A percentile compares a stretch with the other conserved stretches of the same genome.
phyloP scores from a whole-genome alignment of 2,329 filamentous ascomycete genomes.

The Mollisiaceae sp. region DNA sequence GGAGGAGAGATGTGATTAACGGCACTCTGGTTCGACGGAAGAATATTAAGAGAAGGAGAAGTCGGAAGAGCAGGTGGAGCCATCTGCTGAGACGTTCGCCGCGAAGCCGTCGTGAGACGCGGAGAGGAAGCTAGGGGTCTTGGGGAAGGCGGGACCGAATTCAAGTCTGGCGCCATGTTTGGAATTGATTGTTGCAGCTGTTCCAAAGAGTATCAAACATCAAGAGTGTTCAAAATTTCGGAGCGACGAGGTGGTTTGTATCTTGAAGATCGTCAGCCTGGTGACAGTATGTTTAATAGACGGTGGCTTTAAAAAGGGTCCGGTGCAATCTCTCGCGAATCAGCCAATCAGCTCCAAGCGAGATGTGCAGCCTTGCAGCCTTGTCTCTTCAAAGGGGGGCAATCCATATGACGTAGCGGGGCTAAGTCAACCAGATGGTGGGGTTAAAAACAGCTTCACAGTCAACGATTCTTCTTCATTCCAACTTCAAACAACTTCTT shows the following conservation, averaged over 20 bases:
- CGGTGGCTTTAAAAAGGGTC: background rate
- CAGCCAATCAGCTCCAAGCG: background rate
- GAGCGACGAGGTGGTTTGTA: background rate
- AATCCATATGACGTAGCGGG: slow-evolving; percentile 5
- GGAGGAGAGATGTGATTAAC: slow-evolving; percentile 38
- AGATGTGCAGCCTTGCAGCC: slow-evolving; percentile 4
- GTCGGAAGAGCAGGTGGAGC: slow-evolving; percentile 26
- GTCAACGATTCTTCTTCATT: slow-evolving; percentile 13
- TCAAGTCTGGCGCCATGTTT: slow-evolving; percentile 44
- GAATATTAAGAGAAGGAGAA: slow-evolving; percentile 37
- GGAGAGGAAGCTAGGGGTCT: slow-evolving; percentile 37
- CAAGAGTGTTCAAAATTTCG: background rate
- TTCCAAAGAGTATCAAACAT: background rate
- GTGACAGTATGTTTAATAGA: background rate
- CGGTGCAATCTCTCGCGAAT: background rate
- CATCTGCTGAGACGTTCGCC: slow-evolving; percentile 40
- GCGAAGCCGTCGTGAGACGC: slow-evolving; percentile 37
- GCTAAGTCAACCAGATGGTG: slow-evolving; percentile 9
- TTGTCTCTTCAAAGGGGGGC: slow-evolving; percentile 1
- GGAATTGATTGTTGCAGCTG: background rate
- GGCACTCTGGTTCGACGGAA: slow-evolving; percentile 42
- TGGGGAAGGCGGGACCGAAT: slow-evolving; percentile 42
- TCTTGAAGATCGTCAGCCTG: slow-evolving; percentile 15
- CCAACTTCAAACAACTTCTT: background rate
- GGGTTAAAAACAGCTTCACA: slow-evolving; percentile 20